phyloP scores from a whole-genome alignment of 129 eudicot genomes.

The Helichrysum umbraculigerum region DNA sequence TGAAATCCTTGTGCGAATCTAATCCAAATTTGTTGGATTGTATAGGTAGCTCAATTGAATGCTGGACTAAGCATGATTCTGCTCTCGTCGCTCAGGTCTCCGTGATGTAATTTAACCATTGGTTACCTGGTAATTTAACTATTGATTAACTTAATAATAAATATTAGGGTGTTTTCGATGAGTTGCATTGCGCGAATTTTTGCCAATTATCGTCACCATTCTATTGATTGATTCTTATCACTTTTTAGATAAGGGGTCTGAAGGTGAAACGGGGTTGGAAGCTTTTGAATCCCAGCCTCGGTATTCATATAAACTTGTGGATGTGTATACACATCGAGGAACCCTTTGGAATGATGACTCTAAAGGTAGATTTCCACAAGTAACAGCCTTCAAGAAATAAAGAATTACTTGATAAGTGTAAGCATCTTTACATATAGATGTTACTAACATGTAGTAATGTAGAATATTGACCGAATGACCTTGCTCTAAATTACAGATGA shows the following conservation, averaged over 20 bases:
- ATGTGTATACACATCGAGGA: slow-evolving; percentile 68
- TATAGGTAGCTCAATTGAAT: slow-evolving; percentile 83
- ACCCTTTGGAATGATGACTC: slow-evolving; percentile 61
- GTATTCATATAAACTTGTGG: slow-evolving; percentile 59
- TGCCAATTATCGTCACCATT: too few relatives aligned
- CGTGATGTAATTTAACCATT: slow-evolving; percentile 5
- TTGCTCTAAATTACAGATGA: background rate
- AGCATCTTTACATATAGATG: slow-evolving; percentile 7
- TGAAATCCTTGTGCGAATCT: background rate
- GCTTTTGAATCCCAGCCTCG: slow-evolving; percentile 69
- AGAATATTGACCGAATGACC: background rate
- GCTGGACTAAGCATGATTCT: slow-evolving; percentile 90
- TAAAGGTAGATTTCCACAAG: slow-evolving; percentile 64
- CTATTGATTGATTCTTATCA: too few relatives aligned
- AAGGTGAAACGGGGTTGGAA: slow-evolving; percentile 62
- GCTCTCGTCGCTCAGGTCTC: slow-evolving; percentile 80
- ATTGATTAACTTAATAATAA: too few relatives aligned
- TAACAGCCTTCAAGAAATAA: slow-evolving; percentile 52
- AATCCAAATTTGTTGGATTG: slow-evolving; percentile 13
- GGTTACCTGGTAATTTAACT: too few relatives aligned
- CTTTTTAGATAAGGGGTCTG: too few relatives aligned
- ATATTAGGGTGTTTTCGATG: too few relatives aligned
- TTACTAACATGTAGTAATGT: background rate
- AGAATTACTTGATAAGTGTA: slow-evolving; percentile 17
- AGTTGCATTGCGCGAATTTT: too few relatives aligned